Base-by-base conservation (phyloP, 345 rosid genomes). In the Camelina laxa region DNA sequence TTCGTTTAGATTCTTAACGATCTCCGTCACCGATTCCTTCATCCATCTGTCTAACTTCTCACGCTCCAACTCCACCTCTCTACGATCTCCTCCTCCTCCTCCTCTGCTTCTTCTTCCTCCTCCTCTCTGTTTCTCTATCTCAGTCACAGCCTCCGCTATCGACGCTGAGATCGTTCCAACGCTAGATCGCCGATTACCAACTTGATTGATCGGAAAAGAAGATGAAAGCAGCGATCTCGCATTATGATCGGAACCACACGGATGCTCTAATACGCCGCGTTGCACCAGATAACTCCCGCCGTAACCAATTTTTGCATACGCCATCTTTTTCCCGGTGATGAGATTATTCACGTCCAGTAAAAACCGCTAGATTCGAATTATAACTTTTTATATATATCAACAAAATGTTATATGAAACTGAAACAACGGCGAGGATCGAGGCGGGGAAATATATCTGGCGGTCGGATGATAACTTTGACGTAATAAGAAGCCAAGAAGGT, bases 31-130 rank as follows among this genome's bases (percentile, higher is more conserved):
- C 1, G 80, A 77, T 3, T 50, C 68, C 50, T 71, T 77, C 80
- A 77, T 77, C 80, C 80, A 77, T 56, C 58, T n/a, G 38, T 77
- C 80, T 0, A 77, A 7, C 63, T 65, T 72, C 80, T 76, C 80
- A 48, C 75, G 80, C 53, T 65, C 56, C 48, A 21, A 54, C 45
- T 50, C 80, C 62, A 58, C 49, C 47, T n/a, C 63, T 42, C 74
- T 33, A 15, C 75, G 42, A n/a, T 42, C 70, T 70, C 59, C 16
- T 7, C 65, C 54, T 9, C 56, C 17, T 70, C 58, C 9, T 3
- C 64, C 53, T 9, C 55, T 8, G 51, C 21, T 48, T n/a, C 65
- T 69, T 5, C 58, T 47, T 56, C 62, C 41, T 16, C 75, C 66
- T 16, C 75, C 66, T 56, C 71, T 64, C 27, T 65, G 72, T 58